Evolutionary conservation across 2,329 filamentous ascomycete genomes (phyloP).

Genomic region (Neonectria magnoliae): DNA sequence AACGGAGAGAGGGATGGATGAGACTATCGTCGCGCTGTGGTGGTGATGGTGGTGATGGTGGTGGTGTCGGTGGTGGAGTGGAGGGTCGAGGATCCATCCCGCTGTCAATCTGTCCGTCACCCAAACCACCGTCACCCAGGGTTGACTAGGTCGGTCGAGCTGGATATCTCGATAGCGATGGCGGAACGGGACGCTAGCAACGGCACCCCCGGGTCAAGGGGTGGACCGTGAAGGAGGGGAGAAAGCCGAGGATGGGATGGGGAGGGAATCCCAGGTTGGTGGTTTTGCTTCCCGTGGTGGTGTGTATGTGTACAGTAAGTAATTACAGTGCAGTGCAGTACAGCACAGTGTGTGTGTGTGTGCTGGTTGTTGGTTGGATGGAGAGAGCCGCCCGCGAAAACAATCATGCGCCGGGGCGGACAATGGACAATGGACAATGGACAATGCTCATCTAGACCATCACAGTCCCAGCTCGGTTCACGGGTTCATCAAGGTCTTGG

Average conservation of each 20-base stretch:
- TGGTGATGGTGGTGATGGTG: conserved; percentile 1
- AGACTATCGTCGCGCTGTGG: conserved; percentile 17
- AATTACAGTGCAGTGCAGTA: too few relatives aligned
- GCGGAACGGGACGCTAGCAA: neutral
- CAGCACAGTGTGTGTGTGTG: neutral
- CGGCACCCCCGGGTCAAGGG: neutral
- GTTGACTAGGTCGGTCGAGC: neutral
- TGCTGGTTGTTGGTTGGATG: neutral
- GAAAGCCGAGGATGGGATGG: neutral
- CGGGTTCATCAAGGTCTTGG: neutral
- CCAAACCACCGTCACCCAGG: neutral
- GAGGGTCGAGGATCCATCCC: neutral
- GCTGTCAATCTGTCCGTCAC: neutral
- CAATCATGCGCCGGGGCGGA: too few relatives aligned
- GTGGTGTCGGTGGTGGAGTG: neutral
- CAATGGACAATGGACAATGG: too few relatives aligned
- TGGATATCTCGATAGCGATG: conserved; percentile 1
- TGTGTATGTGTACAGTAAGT: neutral
- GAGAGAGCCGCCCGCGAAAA: too few relatives aligned
- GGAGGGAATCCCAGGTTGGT: neutral
- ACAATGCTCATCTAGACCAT: too few relatives aligned
- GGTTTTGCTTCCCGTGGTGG: neutral
- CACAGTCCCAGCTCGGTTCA: neutral
- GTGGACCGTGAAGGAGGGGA: neutral
- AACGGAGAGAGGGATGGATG: neutral